Evolutionary conservation across 768 basidiomycete genomes (phyloP), one percentile per base, ranked within the genome.

Genomic region (Phylloporus sp.): DNA sequence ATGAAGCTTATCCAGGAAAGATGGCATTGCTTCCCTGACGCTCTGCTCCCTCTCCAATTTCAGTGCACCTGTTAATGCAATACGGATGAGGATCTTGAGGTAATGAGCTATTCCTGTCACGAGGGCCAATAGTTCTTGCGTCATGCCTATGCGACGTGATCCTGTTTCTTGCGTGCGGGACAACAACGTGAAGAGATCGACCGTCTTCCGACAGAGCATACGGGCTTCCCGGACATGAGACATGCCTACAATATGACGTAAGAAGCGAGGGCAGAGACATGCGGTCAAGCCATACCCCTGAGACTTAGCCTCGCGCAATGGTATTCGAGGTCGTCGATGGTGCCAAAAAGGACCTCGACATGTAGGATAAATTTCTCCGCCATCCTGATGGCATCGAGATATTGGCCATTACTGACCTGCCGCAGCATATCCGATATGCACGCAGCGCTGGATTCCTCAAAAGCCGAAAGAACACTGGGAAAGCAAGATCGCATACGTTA

Each of bases 71-170:
- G 96, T 97, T 37, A 99, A 74, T 3, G 96, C 93, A 52, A 99
- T 98, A 41, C 96, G 87, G 54, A 99, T 99, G 44, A 99, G 82
- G 69, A 99, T 98, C 74, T 99, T 99, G 63, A 99, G 84, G 69
- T 99, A 98, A 69, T 99, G 96, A 6, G 96, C 96, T 28, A 99
- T 77, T n/a, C 96, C 95, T 0, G 96, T 99, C 53, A 99, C 96
- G 38, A 99, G 82, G 15, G 94, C 92, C 28, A 98, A 82, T 11
- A 99, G 74, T 58, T 98, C 96, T 68, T 97, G 90, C 15, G 94
- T 97, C 84, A 98, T 94, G 42, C 88, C 90, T 82, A 92, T 91
- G 58, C 90, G 74, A 48, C 88, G 83, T 11, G 89, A 80, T 28
- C 89, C 90, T 4, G 90, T 88, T 65, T 95, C 90, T 67, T 95